Evolutionary conservation across 2,329 filamentous ascomycete species (phyloP).

Genomic region (Gliomastix tumulicola): DNA sequence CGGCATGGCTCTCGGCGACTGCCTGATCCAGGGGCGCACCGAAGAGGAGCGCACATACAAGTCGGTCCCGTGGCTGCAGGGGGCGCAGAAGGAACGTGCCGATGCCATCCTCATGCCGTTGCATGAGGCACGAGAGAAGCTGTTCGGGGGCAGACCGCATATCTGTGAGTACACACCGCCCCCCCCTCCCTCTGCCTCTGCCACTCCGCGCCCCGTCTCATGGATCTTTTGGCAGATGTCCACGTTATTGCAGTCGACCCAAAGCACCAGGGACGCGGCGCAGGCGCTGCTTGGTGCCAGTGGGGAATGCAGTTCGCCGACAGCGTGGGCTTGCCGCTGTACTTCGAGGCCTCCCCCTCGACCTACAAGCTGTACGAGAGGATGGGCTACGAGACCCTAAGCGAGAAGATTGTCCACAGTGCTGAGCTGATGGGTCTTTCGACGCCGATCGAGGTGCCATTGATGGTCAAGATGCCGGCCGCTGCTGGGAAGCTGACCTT

Average conservation of each 20-base stretch:
- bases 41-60: constrained; percentile 33
- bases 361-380: constrained; percentile 35
- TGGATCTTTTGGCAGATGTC: no score
- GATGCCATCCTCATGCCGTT: constrained; percentile 32
- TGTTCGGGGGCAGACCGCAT: constrained; percentile 28
- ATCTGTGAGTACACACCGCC: constrained; percentile 27
- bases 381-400: constrained; percentile 33
- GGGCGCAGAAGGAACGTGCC: constrained; percentile 32
- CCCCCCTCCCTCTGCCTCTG: constrained; percentile 1
- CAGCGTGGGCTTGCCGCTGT: constrained; percentile 29
- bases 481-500: constrained; percentile 23
- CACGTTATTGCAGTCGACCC: constrained; percentile 38
- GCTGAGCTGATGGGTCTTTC: constrained; percentile 22
- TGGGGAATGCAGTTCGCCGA: constrained; percentile 29
- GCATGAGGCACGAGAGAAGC: constrained; percentile 29
- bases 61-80: constrained; percentile 37
- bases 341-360: constrained; percentile 37
- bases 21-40: constrained; percentile 26
- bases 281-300: constrained; percentile 31
- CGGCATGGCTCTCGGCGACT: constrained; percentile 39
- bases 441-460: constrained; percentile 26
- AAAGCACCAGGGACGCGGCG: constrained; percentile 30
- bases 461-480: constrained; percentile 33
- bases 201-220: neutral
- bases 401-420: constrained; percentile 29